Percentiles rank a stretch among this genome's conserved stretches.
Evolutionary conservation across 1,284 basidiomycete genomes (phyloP).

Genomic region (Rhizoctonia solani): DNA sequence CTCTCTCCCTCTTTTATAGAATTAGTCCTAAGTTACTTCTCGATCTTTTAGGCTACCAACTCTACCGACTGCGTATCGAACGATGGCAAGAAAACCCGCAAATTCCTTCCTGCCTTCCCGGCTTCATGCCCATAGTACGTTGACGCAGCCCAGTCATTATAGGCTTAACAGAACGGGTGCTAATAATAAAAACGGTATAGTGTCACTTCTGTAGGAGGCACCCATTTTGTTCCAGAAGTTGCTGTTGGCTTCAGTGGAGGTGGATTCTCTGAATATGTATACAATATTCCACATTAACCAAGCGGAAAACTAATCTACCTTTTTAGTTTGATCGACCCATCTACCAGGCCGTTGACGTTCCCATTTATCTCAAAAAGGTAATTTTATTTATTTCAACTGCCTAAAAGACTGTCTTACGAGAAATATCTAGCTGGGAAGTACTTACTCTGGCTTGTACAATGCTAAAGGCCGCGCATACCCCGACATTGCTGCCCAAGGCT

Average conservation of each 20-base stretch:
- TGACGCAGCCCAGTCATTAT: background rate
- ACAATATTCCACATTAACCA: background rate
- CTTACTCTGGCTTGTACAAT: slow-evolving; percentile 31
- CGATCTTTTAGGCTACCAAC: slow-evolving; percentile 53
- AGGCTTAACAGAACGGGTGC: too few relatives aligned
- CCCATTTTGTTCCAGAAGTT: slow-evolving; percentile 58
- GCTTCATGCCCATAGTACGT: slow-evolving; percentile 56
- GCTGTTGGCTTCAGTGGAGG: slow-evolving; percentile 65
- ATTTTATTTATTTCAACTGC: background rate
- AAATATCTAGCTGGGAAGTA: background rate
- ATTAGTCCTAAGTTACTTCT: too few relatives aligned
- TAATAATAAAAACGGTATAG: slow-evolving; percentile 41
- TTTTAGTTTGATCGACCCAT: slow-evolving; percentile 1
- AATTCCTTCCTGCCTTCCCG: slow-evolving; percentile 67
- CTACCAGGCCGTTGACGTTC: slow-evolving; percentile 18
- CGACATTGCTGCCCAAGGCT: slow-evolving; percentile 37
- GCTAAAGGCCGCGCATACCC: slow-evolving; percentile 31
- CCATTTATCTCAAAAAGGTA: slow-evolving; percentile 22
- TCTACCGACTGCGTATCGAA: slow-evolving; percentile 59
- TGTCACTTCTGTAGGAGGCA: slow-evolving; percentile 62
- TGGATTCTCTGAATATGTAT: slow-evolving; percentile 58
- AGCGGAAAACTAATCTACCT: background rate
- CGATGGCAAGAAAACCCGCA: slow-evolving; percentile 56
- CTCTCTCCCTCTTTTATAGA: slow-evolving; percentile 40
- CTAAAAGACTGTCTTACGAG: background rate